Base-by-base conservation (phyloP, 805 yeast species). In the Monosporozyma siamensis region DNA sequence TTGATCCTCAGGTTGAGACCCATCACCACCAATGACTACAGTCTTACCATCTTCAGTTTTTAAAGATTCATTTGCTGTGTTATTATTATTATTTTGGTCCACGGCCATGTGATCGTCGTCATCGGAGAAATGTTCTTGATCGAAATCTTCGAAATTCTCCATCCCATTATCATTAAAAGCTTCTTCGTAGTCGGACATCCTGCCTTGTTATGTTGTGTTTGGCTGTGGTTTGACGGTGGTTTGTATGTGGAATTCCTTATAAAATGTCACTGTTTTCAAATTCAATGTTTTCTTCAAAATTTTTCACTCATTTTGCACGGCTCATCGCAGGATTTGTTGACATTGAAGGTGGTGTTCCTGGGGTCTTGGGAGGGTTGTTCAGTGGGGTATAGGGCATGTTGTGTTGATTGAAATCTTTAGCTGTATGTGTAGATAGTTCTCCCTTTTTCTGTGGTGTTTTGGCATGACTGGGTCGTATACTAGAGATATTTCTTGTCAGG, bases 121-220 rank as follows among this genome's bases (percentile, higher is more conserved):
- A 53, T 83, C 95, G 4, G 89, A 80, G 61, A 79, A 80, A 55
- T 83, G 87, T 48, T 82, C 95, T 48, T 80, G 89, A 45, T 87
- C 95, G 62, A 82, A 84, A 55, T 88, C 95, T 52, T 78, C 94
- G 53, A 65, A 78, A 65, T 77, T 69, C 56, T 81, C 87, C 42
- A 71, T 75, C 31, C 35, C 35, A 39, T 74, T 81, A 40, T 81
- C 88, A 63, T 84, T 81, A 65, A 78, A 82, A 24, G 67, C 72
- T 52, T 67, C 74, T 42, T 72, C 78, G 70, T 70, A 72, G 49
- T 74, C 80, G 48, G 79, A 74, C 80, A 75, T 75, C 22, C 18
- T 34, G 23, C 12, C 6, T 32, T 24, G 34, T 9, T 23, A 23
- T 17, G 34, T 30, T 15, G 34, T 32, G 35, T 11, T 18, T 18